Conservation (phyloP, 345 rosid genomes). For the Eucalyptus shirleyi region DNA sequence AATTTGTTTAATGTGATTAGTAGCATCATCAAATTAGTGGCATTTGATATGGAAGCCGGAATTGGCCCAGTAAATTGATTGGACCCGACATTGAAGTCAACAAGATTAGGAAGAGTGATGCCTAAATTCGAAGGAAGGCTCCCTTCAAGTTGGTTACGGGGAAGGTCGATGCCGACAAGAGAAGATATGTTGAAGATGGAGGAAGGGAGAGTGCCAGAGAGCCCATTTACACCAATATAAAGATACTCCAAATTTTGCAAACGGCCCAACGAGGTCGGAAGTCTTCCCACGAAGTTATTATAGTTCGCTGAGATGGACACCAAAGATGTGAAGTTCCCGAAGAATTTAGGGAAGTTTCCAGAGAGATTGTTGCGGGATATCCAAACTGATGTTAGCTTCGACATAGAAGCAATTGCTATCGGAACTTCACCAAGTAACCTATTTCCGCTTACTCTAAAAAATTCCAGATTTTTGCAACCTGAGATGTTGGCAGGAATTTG, state of each 20-base stretch:
- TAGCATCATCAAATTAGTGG: not conserved
- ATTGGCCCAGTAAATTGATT: not conserved
- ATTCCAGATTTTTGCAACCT: too few species aligned
- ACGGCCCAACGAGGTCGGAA: not conserved
- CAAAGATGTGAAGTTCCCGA: too few species aligned
- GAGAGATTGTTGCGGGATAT: rapidly evolving
- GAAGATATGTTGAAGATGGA: conserved; percentile 5
- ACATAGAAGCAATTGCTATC: too few species aligned
- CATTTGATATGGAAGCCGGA: not conserved
- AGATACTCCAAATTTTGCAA: not conserved
- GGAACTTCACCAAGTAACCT: too few species aligned
- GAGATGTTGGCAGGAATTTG: too few species aligned
- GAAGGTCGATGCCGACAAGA: not conserved
- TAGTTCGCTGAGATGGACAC: rapidly evolving
- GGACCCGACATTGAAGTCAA: rapidly evolving
- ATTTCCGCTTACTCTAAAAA: rapidly evolving
- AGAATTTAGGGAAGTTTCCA: too few species aligned
- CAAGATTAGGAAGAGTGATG: not conserved
- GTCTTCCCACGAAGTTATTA: too few species aligned
- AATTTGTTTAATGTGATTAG: not conserved
- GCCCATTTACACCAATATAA: not conserved
- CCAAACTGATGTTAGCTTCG: rapidly evolving
- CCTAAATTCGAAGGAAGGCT: not conserved
- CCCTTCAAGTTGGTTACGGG: not conserved
- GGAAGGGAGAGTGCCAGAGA: conserved; percentile 1